Base-by-base conservation (phyloP, 305 asterid species). In the Rubia tinctorum region DNA sequence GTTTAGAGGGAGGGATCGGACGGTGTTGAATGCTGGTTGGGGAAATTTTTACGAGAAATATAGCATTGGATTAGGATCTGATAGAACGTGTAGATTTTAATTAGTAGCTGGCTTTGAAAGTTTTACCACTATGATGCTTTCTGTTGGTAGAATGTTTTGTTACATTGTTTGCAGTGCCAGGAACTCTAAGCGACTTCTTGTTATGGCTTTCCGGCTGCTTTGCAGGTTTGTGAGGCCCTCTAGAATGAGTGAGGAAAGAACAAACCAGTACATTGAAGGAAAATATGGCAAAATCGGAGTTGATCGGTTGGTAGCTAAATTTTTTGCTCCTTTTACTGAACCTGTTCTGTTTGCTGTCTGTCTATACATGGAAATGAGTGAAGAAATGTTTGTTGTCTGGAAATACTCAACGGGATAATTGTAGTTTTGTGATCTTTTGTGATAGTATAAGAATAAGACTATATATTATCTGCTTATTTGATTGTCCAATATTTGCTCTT, bases 151-250 rank as follows among this genome's bases (percentile, higher is more conserved):
- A 42, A 22, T 14, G 43, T 3, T 39, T 71, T 71, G 39, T 37
- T 55, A 22, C 23, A 17, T 20, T 71, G 43, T 56, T 71, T 20
- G 55, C 39, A 22, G 12, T 56, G 18, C 0, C 8, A 20, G 8
- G 13, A 14, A 6, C 43, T 39, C n/a, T 53, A 11, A 37, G 68
- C 14, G 58, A 34, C 34, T 62, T 72, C 44, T 71, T 61, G 42
- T 64, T 76, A 8, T 37, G 66, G 45, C 47, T 66, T 75, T 18
- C 17, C 22, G 7, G 44, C 55, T 42, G 68, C 64, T n/a, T 20
- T 40, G 8, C 90, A 95, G 99, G 94, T 95, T 95, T 79, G 99
- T 95, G 42, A 86, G 95, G 80, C 99, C 99, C 72, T 80, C 94
- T n/a, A 83, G 80, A 83, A 92, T 95, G 99, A 80, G 78, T 5